These are phyloP conservation scores for Lactifluus pinguis DNA, from an alignment of 768 basidiomycete genomes.

Conservation along the genomic window DNA sequence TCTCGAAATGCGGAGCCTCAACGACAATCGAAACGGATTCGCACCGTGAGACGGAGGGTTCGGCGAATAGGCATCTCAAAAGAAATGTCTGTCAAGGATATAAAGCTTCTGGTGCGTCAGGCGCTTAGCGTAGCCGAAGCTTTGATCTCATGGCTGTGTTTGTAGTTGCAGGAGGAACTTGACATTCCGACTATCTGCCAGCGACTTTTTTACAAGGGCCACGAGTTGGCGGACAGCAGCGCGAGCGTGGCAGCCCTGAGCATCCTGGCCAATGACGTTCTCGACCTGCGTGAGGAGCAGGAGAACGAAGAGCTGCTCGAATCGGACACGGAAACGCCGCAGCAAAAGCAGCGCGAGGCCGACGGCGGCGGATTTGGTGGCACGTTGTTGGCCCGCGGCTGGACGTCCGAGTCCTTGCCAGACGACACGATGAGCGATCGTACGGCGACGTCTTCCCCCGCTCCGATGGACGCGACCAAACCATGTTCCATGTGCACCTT, in stretches of 20 bases:
- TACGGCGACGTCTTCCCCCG: conserved; percentile 13
- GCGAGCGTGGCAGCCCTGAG: conserved; percentile 43
- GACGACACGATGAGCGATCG: conserved; percentile 19
- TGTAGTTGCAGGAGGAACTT: conserved; percentile 52
- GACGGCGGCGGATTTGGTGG: conserved; percentile 68
- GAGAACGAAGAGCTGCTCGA: conserved; percentile 48
- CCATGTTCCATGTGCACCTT: conserved; percentile 18
- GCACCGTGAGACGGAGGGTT: conserved; percentile 43
- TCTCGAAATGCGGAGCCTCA: conserved; percentile 32
- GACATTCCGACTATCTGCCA: conserved; percentile 72
- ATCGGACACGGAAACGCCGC: conserved; percentile 35
- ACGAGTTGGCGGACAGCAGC: conserved; percentile 57
- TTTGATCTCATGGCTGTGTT: background rate
- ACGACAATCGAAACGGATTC: conserved; percentile 66
- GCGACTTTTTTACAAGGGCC: conserved; percentile 50
- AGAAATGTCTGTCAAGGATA: conserved; percentile 63
- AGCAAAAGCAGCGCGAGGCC: conserved; percentile 38
- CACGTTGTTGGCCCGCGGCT: conserved; percentile 48
- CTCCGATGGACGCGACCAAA: conserved; percentile 11
- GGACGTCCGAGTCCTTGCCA: conserved; percentile 25
- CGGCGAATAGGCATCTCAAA: conserved; percentile 51
- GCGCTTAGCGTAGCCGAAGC: background rate
- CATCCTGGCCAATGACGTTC: conserved; percentile 47
- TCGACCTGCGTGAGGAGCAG: conserved; percentile 57
- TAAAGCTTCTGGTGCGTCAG: conserved; percentile 57